These are phyloP conservation scores for Ramularia collo-cygni DNA, from an alignment of 2,329 filamentous ascomycete genomes.

Conservation along the genomic window DNA sequence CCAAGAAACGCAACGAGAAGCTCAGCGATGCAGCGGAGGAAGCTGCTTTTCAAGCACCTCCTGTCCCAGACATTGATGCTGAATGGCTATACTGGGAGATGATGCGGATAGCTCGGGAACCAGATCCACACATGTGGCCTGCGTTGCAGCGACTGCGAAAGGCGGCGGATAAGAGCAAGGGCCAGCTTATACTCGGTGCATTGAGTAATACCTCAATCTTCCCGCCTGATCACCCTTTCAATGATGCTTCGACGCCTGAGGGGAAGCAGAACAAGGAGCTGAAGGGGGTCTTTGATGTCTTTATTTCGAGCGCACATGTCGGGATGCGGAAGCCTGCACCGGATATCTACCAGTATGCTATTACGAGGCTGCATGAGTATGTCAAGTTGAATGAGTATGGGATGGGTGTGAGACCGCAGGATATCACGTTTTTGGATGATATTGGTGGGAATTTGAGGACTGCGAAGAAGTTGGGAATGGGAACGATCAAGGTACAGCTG, in stretches of 20 bases:
- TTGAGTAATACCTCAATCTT: conserved; percentile 88
- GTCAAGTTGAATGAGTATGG: conserved; percentile 49
- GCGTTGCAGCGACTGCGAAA: conserved; percentile 62
- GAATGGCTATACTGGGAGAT: conserved; percentile 82
- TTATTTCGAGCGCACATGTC: conserved; percentile 77
- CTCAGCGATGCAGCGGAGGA: conserved; percentile 39
- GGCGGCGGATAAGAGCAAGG: conserved; percentile 24
- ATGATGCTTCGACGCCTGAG: conserved; percentile 40
- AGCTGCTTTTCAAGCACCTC: conserved; percentile 39
- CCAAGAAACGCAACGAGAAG: conserved; percentile 18
- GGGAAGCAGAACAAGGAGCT: conserved; percentile 45
- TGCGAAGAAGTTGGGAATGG: conserved; percentile 65
- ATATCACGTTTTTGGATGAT: conserved; percentile 85
- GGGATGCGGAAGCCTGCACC: conserved; percentile 83
- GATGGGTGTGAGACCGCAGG: conserved; percentile 52
- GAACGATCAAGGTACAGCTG: conserved; percentile 76
- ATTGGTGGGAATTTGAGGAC: conserved; percentile 89
- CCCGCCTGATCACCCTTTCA: conserved; percentile 64
- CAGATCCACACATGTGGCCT: conserved; percentile 84
- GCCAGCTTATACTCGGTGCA: conserved; percentile 65
- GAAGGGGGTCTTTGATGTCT: conserved; percentile 70
- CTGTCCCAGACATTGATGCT: conserved; percentile 66
- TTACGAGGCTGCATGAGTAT: conserved; percentile 59
- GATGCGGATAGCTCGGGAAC: conserved; percentile 65
- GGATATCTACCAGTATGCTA: conserved; percentile 68